phyloP scores from a whole-genome alignment of 2,329 filamentous ascomycete genomes.

The Hymenoscyphus scutula region DNA sequence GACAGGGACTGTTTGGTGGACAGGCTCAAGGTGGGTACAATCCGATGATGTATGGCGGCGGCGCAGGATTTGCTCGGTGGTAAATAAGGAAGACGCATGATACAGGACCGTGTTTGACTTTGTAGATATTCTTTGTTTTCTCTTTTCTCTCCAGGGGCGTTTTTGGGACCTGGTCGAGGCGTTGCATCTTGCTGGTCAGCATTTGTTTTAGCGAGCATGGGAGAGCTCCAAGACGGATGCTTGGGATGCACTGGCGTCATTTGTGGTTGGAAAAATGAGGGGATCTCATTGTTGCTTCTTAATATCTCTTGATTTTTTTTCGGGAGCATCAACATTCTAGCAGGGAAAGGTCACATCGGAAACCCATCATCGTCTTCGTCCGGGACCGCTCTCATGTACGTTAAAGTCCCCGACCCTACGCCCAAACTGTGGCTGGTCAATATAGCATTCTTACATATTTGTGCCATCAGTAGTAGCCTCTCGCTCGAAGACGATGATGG shows the following conservation, averaged over 20 bases:
- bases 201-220: conserved; percentile 49
- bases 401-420: conserved; percentile 52
- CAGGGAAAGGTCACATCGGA: conserved; percentile 44
- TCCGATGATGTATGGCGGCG: conserved; percentile 77
- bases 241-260: conserved; percentile 37
- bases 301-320: conserved; percentile 27
- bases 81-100: conserved; percentile 42
- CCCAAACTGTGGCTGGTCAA: conserved; percentile 45
- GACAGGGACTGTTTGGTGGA: conserved; percentile 86
- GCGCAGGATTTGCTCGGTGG: conserved; percentile 67
- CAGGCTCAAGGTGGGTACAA: conserved; percentile 95
- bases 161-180: conserved; percentile 32
- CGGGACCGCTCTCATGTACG: conserved; percentile 58
- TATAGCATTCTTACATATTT: conserved; percentile 47
- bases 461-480: conserved; percentile 41
- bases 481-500: conserved; percentile 60
- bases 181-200: conserved; percentile 35
- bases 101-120: conserved; percentile 20
- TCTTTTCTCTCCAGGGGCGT: conserved; percentile 35
- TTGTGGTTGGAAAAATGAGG: conserved; percentile 31
- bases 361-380: conserved; percentile 71
- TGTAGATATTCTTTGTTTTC: conserved; percentile 38
- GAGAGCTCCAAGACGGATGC: conserved; percentile 40
- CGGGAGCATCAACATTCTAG: conserved; percentile 27
- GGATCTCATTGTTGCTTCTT: conserved; percentile 32